Conservation (phyloP, 805 yeast genomes). For the Yamadazyma akitaensis region DNA sequence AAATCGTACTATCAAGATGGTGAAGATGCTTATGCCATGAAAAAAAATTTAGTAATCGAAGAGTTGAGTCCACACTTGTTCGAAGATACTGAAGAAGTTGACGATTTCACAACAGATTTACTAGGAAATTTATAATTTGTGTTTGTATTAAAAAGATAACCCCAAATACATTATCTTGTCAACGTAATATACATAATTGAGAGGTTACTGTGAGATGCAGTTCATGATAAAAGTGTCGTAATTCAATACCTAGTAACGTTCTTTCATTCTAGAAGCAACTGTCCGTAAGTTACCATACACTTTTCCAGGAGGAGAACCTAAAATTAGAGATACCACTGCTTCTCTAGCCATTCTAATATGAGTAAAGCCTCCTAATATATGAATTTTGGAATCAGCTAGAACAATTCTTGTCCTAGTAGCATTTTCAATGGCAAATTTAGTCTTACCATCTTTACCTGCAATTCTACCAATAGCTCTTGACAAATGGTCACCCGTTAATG, state of each 20-base stretch:
- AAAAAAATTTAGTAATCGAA: conserved; percentile 58
- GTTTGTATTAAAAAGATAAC: background rate
- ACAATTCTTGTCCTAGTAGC: conserved; percentile 98
- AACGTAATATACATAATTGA: conserved; percentile 5
- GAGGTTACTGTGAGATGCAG: background rate
- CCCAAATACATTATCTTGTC: background rate
- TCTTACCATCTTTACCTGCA: conserved; percentile 99
- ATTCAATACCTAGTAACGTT: conserved; percentile 59
- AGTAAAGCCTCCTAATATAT: conserved; percentile 93
- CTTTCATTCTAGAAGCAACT: conserved; percentile 95
- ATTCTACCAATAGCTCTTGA: conserved; percentile 99
- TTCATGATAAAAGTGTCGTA: background rate
- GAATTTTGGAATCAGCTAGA: conserved; percentile 93
- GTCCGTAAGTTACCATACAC: conserved; percentile 96
- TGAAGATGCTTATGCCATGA: conserved; percentile 97
- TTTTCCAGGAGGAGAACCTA: conserved; percentile 98
- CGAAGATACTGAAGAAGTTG: conserved; percentile 47
- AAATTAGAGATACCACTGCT: conserved; percentile 87
- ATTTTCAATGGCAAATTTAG: conserved; percentile 97
- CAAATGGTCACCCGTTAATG: conserved; percentile 91
- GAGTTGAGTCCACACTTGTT: conserved; percentile 58
- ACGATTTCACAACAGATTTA: conserved; percentile 48
- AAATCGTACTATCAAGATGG: conserved; percentile 93
- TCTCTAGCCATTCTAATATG: conserved; percentile 99
- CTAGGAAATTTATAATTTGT: conserved; percentile 20